phyloP scores from a whole-genome alignment of 306 rosid genomes.

The Trichosanthes truncata region DNA sequence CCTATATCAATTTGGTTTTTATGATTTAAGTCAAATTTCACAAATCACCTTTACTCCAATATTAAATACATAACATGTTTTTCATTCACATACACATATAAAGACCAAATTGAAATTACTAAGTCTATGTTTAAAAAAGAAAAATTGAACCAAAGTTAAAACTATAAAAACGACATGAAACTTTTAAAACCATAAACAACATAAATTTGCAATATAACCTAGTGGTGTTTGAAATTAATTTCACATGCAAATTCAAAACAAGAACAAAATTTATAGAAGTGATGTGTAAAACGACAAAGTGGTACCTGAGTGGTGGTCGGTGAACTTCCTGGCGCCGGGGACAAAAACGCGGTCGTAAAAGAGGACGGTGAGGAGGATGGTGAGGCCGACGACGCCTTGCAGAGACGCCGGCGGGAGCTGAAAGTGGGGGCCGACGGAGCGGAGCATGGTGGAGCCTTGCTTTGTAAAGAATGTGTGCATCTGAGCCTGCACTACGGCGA shows the following conservation, averaged over 20 bases:
- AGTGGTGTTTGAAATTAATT: neutral
- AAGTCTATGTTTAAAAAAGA: no score
- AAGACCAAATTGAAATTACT: no score
- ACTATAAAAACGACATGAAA: no score
- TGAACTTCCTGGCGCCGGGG: conserved; percentile 29
- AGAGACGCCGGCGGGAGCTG: conserved; percentile 58
- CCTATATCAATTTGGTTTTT: no score
- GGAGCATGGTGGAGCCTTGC: conserved; percentile 48
- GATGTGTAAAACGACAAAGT: no score
- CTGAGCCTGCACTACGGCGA: conserved; percentile 44
- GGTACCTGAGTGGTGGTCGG: conserved; percentile 18
- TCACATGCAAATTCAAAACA: neutral
- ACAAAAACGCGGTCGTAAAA: conserved; percentile 48
- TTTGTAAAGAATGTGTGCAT: conserved; percentile 51
- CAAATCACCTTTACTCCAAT: no score
- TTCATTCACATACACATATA: no score
- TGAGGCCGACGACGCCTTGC: conserved; percentile 37
- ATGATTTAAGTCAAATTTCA: no score
- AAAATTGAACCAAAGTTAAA: no score
- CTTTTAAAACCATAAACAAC: no score
- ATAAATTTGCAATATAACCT: neutral
- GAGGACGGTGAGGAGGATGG: conserved; percentile 34
- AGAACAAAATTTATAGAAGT: neutral
- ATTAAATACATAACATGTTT: no score
- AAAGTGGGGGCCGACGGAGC: conserved; percentile 45